A percentile compares a stretch with the other conserved stretches of the same genome.
These are phyloP conservation scores for Mikania micrantha DNA, from an alignment of 129 eudicot species.

Conservation along the genomic window DNA sequence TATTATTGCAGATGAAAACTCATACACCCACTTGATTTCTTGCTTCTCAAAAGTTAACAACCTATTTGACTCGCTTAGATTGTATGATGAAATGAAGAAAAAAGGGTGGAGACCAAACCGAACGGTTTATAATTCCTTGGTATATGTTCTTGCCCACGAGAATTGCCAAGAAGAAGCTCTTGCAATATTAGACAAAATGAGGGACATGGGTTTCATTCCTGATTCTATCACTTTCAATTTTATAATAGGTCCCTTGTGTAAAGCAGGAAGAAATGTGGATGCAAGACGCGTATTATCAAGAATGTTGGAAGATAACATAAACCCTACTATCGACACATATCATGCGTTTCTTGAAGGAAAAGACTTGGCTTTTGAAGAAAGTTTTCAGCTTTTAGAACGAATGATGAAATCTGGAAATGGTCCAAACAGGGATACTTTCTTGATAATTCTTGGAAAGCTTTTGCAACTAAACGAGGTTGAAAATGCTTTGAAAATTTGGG, in stretches of 20 bases:
- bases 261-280: slow-evolving; percentile 46
- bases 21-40: slow-evolving; percentile 77
- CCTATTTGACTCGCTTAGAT: slow-evolving; percentile 76
- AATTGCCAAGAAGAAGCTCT: slow-evolving; percentile 79
- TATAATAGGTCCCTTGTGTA: slow-evolving; percentile 65
- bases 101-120: slow-evolving; percentile 61
- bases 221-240: slow-evolving; percentile 52
- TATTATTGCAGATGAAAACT: slow-evolving; percentile 50
- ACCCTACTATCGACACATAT: slow-evolving; percentile 60
- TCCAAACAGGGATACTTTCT: slow-evolving; percentile 50
- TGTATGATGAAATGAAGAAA: slow-evolving; percentile 92
- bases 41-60: slow-evolving; percentile 72
- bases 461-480: slow-evolving; percentile 47
- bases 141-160: slow-evolving; percentile 50
- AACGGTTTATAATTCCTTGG: slow-evolving; percentile 71
- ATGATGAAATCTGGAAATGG: slow-evolving; percentile 63
- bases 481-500: slow-evolving; percentile 67
- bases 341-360: slow-evolving; percentile 60
- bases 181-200: slow-evolving; percentile 46
- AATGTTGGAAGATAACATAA: slow-evolving; percentile 57
- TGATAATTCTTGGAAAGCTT: slow-evolving; percentile 40
- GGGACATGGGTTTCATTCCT: slow-evolving; percentile 49
- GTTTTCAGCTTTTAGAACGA: slow-evolving; percentile 48
- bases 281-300: slow-evolving; percentile 50
- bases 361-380: slow-evolving; percentile 39